These are phyloP conservation scores for Talaromyces piceae DNA, from an alignment of 2,329 filamentous ascomycete species.

Conservation along the genomic window DNA sequence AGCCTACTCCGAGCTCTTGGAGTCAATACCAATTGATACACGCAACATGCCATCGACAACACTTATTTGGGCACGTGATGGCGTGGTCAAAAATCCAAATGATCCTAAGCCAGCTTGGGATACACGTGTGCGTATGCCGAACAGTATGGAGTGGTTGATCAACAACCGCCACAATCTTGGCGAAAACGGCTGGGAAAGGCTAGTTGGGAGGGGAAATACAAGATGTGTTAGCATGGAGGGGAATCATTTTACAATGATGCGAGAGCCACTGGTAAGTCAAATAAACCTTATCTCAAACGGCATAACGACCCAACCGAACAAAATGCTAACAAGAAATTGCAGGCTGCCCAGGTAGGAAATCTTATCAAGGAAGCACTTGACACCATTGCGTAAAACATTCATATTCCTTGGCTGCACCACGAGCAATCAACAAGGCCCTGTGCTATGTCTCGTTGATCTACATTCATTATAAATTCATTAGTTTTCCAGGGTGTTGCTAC, in stretches of 20 bases:
- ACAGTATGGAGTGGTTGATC: constrained; percentile 1
- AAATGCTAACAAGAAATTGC: not conserved
- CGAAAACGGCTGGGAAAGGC: not conserved
- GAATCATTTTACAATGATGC: constrained; percentile 4
- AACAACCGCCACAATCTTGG: not conserved
- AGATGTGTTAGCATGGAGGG: constrained; percentile 1
- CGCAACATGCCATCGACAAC: not conserved
- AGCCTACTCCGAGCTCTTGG: not conserved
- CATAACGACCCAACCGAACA: not conserved
- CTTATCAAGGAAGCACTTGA: not conserved
- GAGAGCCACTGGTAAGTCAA: not conserved
- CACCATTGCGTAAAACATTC: too few species aligned
- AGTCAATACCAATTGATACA: not conserved
- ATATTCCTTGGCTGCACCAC: too few species aligned
- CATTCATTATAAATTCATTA: too few species aligned
- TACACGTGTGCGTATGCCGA: not conserved
- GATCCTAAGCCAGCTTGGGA: not conserved
- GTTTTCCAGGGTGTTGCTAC: too few species aligned
- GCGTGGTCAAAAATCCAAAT: not conserved
- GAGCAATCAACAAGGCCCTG: too few species aligned
- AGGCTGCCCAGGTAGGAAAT: not conserved
- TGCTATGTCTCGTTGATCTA: too few species aligned
- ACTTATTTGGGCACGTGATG: constrained; percentile 1
- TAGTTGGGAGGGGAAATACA: not conserved
- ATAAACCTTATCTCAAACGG: not conserved